These are phyloP conservation scores for Flaveria bidentis DNA, from an alignment of 129 eudicot genomes.

Conservation along the genomic window DNA sequence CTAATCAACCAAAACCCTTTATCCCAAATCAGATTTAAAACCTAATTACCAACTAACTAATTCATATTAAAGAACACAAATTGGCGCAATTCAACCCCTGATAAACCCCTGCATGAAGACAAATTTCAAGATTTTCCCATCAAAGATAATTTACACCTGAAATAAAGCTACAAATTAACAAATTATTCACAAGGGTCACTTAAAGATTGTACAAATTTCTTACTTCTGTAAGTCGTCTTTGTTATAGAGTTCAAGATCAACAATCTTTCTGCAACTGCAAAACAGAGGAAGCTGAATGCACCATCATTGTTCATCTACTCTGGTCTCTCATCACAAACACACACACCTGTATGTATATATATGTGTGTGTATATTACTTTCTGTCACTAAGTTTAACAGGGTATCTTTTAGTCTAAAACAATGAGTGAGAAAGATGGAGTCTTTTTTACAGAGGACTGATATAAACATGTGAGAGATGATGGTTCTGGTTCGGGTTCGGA, in stretches of 20 bases:
- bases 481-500: constrained; percentile 27
- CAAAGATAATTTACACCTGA: constrained; percentile 12
- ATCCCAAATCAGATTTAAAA: too few species aligned
- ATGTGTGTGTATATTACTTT: constrained; percentile 9
- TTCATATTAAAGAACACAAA: neutral
- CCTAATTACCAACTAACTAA: neutral
- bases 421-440: constrained; percentile 16
- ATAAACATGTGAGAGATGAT: constrained; percentile 2
- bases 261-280: constrained; percentile 32
- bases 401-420: constrained; percentile 30
- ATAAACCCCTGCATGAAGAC: constrained; percentile 48
- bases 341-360: neutral
- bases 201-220: constrained; percentile 33
- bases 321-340: too few species aligned
- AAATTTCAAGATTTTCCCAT: constrained; percentile 23
- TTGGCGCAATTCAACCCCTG: constrained; percentile 36
- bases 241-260: constrained; percentile 45
- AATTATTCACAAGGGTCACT: constrained; percentile 17
- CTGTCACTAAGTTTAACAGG: neutral
- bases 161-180: constrained; percentile 21
- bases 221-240: constrained; percentile 37
- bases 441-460: constrained; percentile 31
- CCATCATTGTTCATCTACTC: neutral
- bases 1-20: constrained; percentile 18
- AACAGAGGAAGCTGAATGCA: constrained; percentile 27